Evolutionary conservation across 1,284 basidiomycete species (phyloP), one percentile per base, ranked within the genome.

Genomic region (Serendipita sp.): DNA sequence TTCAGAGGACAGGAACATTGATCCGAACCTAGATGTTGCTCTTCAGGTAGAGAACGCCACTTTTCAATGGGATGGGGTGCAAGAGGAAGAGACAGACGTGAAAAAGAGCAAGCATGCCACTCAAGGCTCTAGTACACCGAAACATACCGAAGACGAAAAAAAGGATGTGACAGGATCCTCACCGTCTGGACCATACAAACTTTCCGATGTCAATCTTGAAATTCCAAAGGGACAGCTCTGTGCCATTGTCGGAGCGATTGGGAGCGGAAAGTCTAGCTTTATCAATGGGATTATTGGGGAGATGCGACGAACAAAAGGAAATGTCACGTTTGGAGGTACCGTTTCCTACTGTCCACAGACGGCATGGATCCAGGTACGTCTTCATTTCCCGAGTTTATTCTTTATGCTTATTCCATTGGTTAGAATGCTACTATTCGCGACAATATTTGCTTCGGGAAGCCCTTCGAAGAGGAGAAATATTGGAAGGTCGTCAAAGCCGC

Each of bases 21-120:
- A 81, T 62, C 68, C 67, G 1, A 64, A 70, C 13, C 72, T 88
- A 35, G 74, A 79, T 8, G 74, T 77, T 44, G 91, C 89, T 1
- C 69, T 95, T 63, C 76, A 79, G 62, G 80, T 89, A 58, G 75
- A 81, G 44, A 75, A 79, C 63, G 91, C 83, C 2, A 81, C 82
- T 8, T 94, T 94, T 71, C 83, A 83, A 0, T 95, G 93, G 92
- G 92, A 95, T 69, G 80, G 82, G 2, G 83, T 87, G 3, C 82
- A 86, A 60, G 76, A 82, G 49, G 75, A 81, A 60, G 70, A 67
- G 3, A 66, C 68, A 3, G 76, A 75, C 60, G 72, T 71, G 58
- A 74, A 76, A 69, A 72, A 70, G 65, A 70, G 68, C 8, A 72
- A 72, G 64, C 72, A 71, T 66, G 71, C 67, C 60, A 67, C 61